A percentile compares a stretch with the other conserved stretches of the same genome.
Conservation (phyloP, 345 rosid species). For the Cardamine occulta region DNA sequence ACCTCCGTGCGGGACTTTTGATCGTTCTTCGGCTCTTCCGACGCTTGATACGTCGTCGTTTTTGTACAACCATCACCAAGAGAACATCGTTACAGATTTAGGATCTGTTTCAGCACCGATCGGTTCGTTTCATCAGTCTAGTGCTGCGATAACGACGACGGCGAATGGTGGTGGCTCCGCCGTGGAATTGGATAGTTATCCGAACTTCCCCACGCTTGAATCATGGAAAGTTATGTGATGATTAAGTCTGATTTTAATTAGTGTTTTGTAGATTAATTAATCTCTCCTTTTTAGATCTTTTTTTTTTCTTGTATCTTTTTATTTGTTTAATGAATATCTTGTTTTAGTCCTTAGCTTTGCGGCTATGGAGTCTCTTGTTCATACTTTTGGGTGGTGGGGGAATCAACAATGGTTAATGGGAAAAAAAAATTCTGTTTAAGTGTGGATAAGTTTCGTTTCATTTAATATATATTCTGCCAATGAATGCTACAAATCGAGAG, state of each 20-base stretch:
- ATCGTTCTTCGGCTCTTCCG: conserved; percentile 46
- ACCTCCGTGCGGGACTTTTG: conserved; percentile 35
- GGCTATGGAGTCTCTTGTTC: conserved; percentile 44
- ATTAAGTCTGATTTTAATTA: conserved; percentile 26
- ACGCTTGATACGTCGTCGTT: conserved; percentile 80
- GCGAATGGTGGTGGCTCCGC: conserved; percentile 34
- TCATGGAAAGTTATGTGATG: conserved; percentile 69
- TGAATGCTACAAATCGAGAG: not conserved
- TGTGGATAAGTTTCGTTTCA: not conserved
- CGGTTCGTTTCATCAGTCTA: conserved; percentile 38
- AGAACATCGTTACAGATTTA: not conserved
- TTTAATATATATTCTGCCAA: not conserved
- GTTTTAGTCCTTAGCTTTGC: conserved; percentile 20
- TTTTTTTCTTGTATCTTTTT: conserved; percentile 7
- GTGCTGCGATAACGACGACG: conserved; percentile 23
- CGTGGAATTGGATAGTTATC: conserved; percentile 49
- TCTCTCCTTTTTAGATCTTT: not conserved
- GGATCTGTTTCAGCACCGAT: conserved; percentile 1
- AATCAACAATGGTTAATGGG: conserved; percentile 29
- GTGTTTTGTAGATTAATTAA: conserved; percentile 26
- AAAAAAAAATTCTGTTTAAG: not conserved
- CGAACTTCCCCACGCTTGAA: conserved; percentile 79
- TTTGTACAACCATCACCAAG: conserved; percentile 52
- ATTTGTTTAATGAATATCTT: not conserved
- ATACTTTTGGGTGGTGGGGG: conserved; percentile 37